These are phyloP conservation scores for Prunus yedoensis DNA, from an alignment of 331 rosid species.

Conservation along the genomic window DNA sequence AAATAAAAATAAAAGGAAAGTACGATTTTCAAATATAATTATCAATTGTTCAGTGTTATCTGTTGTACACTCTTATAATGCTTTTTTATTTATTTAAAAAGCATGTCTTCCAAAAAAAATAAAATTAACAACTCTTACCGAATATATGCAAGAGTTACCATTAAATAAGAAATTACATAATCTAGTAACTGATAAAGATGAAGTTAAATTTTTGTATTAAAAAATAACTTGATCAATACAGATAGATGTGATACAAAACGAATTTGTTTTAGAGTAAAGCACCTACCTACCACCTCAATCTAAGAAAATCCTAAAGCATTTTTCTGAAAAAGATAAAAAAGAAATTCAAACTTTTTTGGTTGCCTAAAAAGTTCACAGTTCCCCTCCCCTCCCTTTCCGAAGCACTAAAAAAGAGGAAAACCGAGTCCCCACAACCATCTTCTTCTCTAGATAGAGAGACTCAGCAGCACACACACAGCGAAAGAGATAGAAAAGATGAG, in stretches of 20 bases:
- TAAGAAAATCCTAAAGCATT: constrained; percentile 20
- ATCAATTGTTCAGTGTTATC: too few relatives aligned
- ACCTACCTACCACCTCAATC: neutral
- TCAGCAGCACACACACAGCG: neutral
- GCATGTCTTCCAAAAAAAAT: too few relatives aligned
- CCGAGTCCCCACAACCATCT: constrained; percentile 24
- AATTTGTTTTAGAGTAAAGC: neutral
- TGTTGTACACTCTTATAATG: too few relatives aligned
- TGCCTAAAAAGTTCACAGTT: constrained; percentile 30
- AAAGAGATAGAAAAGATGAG: constrained; percentile 13
- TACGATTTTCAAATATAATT: too few relatives aligned
- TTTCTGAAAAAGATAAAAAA: neutral
- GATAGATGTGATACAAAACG: neutral
- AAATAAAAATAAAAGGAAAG: too few relatives aligned
- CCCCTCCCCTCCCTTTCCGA: neutral
- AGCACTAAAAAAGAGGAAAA: constrained; percentile 27
- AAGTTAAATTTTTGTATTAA: too few relatives aligned
- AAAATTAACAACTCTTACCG: too few relatives aligned
- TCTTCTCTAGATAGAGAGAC: constrained; percentile 28
- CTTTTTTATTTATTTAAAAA: too few relatives aligned
- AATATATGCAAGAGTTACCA: too few relatives aligned
- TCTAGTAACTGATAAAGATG: too few relatives aligned
- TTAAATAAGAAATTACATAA: too few relatives aligned
- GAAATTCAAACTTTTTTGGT: constrained; percentile 12
- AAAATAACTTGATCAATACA: neutral